phyloP scores from a whole-genome alignment of 1,139 yeast genomes.

The Chernovozyma sophiae-reginae region DNA sequence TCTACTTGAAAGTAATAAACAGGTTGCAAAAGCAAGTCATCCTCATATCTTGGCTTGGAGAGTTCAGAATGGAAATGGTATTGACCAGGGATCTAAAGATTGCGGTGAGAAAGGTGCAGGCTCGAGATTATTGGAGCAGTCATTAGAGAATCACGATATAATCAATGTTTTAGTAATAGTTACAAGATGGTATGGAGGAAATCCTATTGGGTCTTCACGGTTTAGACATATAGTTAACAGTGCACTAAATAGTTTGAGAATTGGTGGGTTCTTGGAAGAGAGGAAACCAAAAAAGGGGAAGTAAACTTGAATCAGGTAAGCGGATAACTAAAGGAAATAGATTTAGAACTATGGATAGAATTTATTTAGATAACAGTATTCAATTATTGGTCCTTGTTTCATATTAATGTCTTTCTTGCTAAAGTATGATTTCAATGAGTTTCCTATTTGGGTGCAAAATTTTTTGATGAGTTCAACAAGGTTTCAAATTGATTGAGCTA shows the following conservation, averaged over 20 bases:
- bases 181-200: conserved; percentile 73
- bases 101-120: conserved; percentile 71
- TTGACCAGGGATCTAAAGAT: conserved; percentile 51
- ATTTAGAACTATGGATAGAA: no score
- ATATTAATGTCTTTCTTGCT: no score
- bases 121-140: conserved; percentile 41
- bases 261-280: conserved; percentile 3
- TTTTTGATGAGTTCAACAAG: no score
- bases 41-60: conserved; percentile 71
- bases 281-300: not conserved
- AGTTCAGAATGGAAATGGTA: conserved; percentile 22
- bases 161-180: conserved; percentile 57
- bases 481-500: no score
- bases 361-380: no score
- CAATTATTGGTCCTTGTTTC: no score
- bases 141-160: conserved; percentile 44
- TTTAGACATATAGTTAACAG: conserved; percentile 58
- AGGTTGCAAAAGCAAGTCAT: conserved; percentile 52
- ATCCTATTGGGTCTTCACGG: conserved; percentile 59
- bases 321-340: no score
- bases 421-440: no score
- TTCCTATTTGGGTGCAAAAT: no score
- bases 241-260: conserved; percentile 37
- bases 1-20: conserved; percentile 35
- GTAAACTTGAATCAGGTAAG: no score